phyloP scores from a whole-genome alignment of 169 alveolate species.

The Cryptosporidium sp. region DNA sequence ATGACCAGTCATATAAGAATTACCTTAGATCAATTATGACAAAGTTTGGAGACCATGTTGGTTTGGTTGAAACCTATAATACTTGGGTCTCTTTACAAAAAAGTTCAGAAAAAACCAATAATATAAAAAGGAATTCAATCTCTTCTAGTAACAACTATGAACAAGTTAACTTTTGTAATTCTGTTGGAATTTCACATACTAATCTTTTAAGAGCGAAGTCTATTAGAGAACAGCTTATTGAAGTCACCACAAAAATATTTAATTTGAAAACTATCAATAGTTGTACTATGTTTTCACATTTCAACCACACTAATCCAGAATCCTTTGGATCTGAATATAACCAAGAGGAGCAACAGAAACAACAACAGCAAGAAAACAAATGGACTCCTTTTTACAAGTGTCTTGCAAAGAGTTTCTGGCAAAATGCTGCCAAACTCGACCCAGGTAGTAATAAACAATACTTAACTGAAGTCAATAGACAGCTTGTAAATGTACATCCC shows the following conservation, averaged over 20 bases:
- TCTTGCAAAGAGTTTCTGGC: slow-evolving; percentile 81
- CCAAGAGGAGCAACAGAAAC: neutral
- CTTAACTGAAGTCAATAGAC: slow-evolving; percentile 63
- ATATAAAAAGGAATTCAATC: neutral
- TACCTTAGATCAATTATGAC: slow-evolving; percentile 39
- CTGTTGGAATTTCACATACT: slow-evolving; percentile 56
- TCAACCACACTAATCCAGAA: neutral
- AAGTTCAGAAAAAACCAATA: neutral
- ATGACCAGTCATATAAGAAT: slow-evolving; percentile 19
- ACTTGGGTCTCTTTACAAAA: slow-evolving; percentile 27
- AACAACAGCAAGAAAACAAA: slow-evolving; percentile 12
- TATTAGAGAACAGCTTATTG: slow-evolving; percentile 74
- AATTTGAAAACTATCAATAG: slow-evolving; percentile 34
- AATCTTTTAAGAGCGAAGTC: slow-evolving; percentile 65
- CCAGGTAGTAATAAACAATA: slow-evolving; percentile 72
- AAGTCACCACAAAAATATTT: slow-evolving; percentile 31
- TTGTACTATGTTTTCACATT: slow-evolving; percentile 1
- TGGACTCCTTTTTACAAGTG: slow-evolving; percentile 78
- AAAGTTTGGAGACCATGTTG: slow-evolving; percentile 71
- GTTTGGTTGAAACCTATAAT: slow-evolving; percentile 41
- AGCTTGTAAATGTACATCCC: slow-evolving; percentile 83
- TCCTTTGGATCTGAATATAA: slow-evolving; percentile 46
- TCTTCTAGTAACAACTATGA: neutral
- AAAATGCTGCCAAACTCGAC: slow-evolving; percentile 78
- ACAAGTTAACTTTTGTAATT: slow-evolving; percentile 55